These are phyloP conservation scores for Rhexocercosporidium sp. DNA, from an alignment of 2,329 filamentous ascomycete species.

Conservation along the genomic window DNA sequence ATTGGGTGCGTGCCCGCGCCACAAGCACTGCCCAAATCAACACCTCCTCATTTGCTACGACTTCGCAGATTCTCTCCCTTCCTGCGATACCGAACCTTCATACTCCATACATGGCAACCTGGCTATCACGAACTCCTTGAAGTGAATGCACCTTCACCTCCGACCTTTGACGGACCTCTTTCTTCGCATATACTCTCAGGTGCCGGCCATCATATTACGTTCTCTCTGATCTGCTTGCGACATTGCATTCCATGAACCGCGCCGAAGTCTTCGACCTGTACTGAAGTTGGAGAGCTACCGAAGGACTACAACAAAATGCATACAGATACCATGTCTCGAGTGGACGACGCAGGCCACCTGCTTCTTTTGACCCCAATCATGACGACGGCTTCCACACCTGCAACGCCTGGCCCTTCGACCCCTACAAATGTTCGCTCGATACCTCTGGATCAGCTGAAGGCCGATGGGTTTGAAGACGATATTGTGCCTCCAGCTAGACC, in stretches of 20 bases:
- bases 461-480: conserved; percentile 30
- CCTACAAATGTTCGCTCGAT: conserved; percentile 37
- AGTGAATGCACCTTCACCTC: not conserved
- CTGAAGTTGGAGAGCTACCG: conserved; percentile 1
- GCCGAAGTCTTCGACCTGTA: not conserved
- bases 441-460: conserved; percentile 35
- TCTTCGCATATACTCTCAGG: not conserved
- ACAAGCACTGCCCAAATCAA: conserved; percentile 5
- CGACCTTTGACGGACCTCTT: not conserved
- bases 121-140: not conserved
- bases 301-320: conserved; percentile 9
- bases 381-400: conserved; percentile 41
- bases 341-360: conserved; percentile 31
- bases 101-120: not conserved
- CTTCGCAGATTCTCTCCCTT: not conserved
- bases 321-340: conserved; percentile 15
- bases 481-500: conserved; percentile 40
- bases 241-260: conserved; percentile 10
- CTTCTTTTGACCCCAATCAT: conserved; percentile 32
- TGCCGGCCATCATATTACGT: not conserved
- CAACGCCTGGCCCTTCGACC: conserved; percentile 41
- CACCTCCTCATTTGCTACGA: conserved; percentile 1
- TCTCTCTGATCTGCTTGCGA: not conserved
- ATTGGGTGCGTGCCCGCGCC: not conserved
- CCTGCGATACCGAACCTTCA: not conserved